Percentiles rank a stretch among this genome's conserved stretches.
phyloP scores from a whole-genome alignment of 2,329 filamentous ascomycete species.

The Calonectria henricotiae region DNA sequence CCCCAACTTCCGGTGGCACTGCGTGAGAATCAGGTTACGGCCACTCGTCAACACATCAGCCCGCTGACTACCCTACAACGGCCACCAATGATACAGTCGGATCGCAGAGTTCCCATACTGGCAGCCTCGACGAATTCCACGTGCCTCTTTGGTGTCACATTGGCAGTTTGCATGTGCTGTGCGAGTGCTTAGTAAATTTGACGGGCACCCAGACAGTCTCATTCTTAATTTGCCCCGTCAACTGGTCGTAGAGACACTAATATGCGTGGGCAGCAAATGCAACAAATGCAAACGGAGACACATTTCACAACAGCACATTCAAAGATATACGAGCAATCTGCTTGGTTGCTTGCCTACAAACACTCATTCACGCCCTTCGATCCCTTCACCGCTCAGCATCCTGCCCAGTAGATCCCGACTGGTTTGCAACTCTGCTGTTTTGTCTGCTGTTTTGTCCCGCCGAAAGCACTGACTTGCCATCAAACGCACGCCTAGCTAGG shows the following conservation, averaged over 20 bases:
- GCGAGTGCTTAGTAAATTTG: neutral
- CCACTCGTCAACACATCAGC: slow-evolving; percentile 19
- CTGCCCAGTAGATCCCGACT: neutral
- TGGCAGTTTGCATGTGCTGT: slow-evolving; percentile 5
- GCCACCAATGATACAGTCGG: slow-evolving; percentile 8
- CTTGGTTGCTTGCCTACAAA: neutral
- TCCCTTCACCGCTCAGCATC: slow-evolving; percentile 6
- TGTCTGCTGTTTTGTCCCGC: slow-evolving; percentile 4
- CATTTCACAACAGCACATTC: neutral
- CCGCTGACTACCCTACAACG: slow-evolving; percentile 24
- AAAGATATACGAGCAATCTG: neutral
- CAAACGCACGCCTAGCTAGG: neutral
- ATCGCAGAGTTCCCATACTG: slow-evolving; percentile 1
- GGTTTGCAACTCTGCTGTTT: neutral
- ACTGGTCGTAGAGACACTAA: neutral
- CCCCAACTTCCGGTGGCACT: neutral
- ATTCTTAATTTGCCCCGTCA: neutral
- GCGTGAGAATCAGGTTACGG: slow-evolving; percentile 6
- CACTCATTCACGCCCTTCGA: neutral
- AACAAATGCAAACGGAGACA: neutral
- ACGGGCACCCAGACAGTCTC: no score
- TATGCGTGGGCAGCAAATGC: neutral
- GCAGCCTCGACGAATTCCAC: slow-evolving; percentile 25
- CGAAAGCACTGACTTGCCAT: slow-evolving; percentile 6
- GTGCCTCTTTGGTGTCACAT: slow-evolving; percentile 22